Evolutionary conservation across 129 eudicot genomes (phyloP).

Genomic region (Flaveria brownii): DNA sequence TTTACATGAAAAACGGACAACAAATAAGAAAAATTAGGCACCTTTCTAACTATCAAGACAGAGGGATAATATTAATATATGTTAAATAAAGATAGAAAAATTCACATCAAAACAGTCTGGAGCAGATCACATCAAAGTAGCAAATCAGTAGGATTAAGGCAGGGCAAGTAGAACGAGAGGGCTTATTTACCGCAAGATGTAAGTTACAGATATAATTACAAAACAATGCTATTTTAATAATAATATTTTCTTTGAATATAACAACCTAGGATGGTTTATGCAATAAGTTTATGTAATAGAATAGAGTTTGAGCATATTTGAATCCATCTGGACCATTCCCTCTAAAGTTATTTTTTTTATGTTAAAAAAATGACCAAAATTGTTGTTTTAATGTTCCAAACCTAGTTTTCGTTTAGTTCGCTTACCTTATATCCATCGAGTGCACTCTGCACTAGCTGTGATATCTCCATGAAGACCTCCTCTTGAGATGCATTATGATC

Average conservation of each 20-base stretch:
- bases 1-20: too few species aligned
- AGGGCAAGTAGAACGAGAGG: too few species aligned
- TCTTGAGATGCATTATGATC: constrained; percentile 56
- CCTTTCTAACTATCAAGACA: neutral
- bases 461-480: constrained; percentile 64
- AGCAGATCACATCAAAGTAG: neutral
- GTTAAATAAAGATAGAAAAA: neutral
- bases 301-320: neutral
- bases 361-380: neutral
- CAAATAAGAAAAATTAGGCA: neutral
- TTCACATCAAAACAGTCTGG: neutral
- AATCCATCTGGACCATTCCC: neutral
- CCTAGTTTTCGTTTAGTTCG: neutral
- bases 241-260: neutral
- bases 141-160: neutral
- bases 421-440: constrained; percentile 71
- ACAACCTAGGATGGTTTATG: neutral
- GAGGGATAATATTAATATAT: neutral
- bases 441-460: constrained; percentile 74
- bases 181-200: too few species aligned
- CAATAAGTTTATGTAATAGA: neutral
- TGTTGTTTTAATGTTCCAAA: neutral
- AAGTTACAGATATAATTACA: too few species aligned
- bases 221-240: neutral
- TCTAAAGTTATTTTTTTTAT: too few species aligned